Conservation (phyloP, 441 rosid genomes). For the Corymbia citriodora region DNA sequence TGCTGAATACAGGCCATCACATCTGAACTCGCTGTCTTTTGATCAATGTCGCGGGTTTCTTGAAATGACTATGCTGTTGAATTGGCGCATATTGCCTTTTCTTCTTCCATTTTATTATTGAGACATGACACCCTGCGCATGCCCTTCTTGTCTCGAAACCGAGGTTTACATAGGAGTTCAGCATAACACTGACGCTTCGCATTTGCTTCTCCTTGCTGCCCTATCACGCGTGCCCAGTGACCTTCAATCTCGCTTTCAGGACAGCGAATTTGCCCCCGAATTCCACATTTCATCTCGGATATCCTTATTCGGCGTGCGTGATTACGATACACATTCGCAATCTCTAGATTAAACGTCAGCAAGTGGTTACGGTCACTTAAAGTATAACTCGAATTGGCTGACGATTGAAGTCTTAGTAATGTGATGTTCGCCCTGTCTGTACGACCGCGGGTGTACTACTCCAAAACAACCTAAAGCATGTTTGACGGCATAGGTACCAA, state of each 20-base stretch:
- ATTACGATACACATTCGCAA: not conserved
- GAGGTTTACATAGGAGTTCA: not conserved
- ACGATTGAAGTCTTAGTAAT: not conserved
- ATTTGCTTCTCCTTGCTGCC: not conserved
- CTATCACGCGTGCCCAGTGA: not conserved
- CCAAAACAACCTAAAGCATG: too few species aligned
- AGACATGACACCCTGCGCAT: not conserved
- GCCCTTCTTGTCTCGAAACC: not conserved
- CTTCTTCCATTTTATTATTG: not conserved
- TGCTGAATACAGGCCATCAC: not conserved
- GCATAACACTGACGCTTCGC: not conserved
- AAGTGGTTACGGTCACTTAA: not conserved
- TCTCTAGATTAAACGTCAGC: not conserved
- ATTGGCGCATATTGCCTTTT: rapidly evolving
- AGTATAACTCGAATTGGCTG: not conserved
- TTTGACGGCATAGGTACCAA: not conserved
- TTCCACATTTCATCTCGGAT: not conserved
- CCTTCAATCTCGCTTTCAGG: not conserved
- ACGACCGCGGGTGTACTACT: too few species aligned
- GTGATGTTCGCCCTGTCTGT: not conserved
- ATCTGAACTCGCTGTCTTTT: not conserved
- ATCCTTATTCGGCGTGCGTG: not conserved
- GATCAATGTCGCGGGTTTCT: not conserved
- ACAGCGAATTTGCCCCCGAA: not conserved
- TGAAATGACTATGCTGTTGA: not conserved